Evolutionary conservation across 2,329 filamentous ascomycete genomes (phyloP), one percentile per base, ranked within the genome.

Genomic region (Falciphora oryzae): DNA sequence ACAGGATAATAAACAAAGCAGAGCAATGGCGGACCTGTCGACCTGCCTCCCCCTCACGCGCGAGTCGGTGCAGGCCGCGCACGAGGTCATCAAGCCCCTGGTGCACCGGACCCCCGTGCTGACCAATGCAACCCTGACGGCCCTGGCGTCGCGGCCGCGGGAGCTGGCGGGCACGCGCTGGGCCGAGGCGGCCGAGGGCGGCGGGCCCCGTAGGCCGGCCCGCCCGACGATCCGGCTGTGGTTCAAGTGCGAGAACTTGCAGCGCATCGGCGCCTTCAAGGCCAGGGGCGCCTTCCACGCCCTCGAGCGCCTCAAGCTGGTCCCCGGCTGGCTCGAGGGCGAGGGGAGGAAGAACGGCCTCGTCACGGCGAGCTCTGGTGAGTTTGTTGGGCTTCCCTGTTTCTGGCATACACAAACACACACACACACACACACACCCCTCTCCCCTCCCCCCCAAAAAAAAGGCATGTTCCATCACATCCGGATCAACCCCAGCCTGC

Each of bases 231-330:
- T 97, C 56, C 82, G 86, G 16, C 81, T 98, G 63, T 95, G 91
- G 80, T 96, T 98, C 85, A 98, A 98, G 80, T 96, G 92, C 76
- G 94, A 98, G 81, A 97, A 97, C 76, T 80, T 92, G 65, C 95
- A 98, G 80, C 87, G 88, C 64, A 87, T 96, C 64, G 95, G 94
- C 63, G 94, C 94, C 1, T 98, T 98, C 81, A 98, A 98, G 79
- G 90, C 88, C 22, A 82, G 94, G 8, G 95, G 94, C 6, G 94
- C 93, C 0, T 97, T 97, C 70, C 92, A 97, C 76, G 93, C 93
- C 0, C 74, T 97, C 53, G 83, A 87, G 71, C 78, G 90, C 65
- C 77, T 97, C 72, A 86, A 89, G 73, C 76, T 74, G 68, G 84
- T 88, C 70, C 78, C 82, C 5, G 87, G 85, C 1, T 85, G 85